These are phyloP conservation scores for Colletotrichum falcatum DNA, from an alignment of 2,329 filamentous ascomycete genomes.

Conservation along the genomic window DNA sequence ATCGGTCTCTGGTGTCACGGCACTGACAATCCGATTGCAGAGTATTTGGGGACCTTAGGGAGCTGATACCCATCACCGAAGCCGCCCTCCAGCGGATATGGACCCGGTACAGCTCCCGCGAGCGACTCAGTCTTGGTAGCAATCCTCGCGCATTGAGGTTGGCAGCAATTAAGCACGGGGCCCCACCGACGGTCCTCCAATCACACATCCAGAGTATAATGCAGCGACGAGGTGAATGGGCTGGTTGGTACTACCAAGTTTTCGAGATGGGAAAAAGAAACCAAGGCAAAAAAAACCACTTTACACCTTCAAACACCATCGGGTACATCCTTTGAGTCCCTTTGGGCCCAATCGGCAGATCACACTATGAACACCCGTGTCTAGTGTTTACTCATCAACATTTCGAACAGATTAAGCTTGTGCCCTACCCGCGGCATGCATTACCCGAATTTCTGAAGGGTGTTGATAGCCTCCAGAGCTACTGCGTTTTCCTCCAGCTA, in stretches of 20 bases:
- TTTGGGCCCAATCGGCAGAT: neutral
- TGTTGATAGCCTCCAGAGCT: too few relatives aligned
- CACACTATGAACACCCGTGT: neutral
- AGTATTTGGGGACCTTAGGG: neutral
- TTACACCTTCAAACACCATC: too few relatives aligned
- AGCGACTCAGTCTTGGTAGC: neutral
- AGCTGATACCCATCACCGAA: neutral
- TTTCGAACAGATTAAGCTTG: too few relatives aligned
- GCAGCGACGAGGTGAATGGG: neutral
- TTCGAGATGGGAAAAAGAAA: neutral
- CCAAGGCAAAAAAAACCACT: too few relatives aligned
- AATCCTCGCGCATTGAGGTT: neutral
- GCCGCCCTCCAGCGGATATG: neutral
- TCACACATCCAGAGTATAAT: neutral
- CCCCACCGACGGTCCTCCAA: neutral
- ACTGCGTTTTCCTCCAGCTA: too few relatives aligned
- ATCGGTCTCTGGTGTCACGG: neutral
- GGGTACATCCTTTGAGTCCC: neutral
- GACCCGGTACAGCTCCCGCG: neutral
- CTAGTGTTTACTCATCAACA: too few relatives aligned
- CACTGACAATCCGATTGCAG: neutral
- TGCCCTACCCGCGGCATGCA: too few relatives aligned
- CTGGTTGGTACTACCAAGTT: neutral
- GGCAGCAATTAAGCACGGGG: neutral
- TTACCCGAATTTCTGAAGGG: too few relatives aligned